Evolutionary conservation across 176 grass and related monocot species (phyloP).

Genomic region (Chloris gayana): DNA sequence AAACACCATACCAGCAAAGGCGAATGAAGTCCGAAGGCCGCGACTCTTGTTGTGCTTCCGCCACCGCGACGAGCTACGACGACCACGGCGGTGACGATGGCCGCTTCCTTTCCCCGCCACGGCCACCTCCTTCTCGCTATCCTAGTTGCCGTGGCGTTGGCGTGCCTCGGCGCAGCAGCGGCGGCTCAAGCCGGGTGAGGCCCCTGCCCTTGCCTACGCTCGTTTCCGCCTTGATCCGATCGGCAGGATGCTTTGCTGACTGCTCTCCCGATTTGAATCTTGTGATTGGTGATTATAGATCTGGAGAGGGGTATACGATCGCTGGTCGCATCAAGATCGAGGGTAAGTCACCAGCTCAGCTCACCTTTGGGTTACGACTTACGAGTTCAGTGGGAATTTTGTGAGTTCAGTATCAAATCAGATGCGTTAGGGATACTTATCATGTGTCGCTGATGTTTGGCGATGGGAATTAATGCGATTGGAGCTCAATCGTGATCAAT

Average conservation of each 20-base stretch:
- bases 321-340: constrained; percentile 82
- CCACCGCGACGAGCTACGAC: constrained; percentile 17
- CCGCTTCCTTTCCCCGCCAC: neutral
- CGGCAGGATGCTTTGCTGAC: constrained; percentile 27
- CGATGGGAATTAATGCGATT: neutral
- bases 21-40: neutral
- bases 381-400: neutral
- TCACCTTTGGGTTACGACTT: neutral
- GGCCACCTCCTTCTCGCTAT: neutral
- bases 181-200: constrained; percentile 42
- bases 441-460: neutral
- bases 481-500: neutral
- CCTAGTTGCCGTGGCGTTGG: constrained; percentile 6
- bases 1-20: neutral
- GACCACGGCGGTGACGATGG: constrained; percentile 44
- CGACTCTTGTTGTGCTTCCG: constrained; percentile 6
- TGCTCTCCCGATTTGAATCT: neutral
- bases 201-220: neutral
- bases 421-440: neutral
- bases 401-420: neutral
- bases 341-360: constrained; percentile 39
- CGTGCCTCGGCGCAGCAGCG: constrained; percentile 25
- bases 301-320: constrained; percentile 69
- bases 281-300: constrained; percentile 46
- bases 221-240: constrained; percentile 28